Base-by-base conservation (phyloP, 177 flowering plant genomes). In the Vitis hybrid region DNA sequence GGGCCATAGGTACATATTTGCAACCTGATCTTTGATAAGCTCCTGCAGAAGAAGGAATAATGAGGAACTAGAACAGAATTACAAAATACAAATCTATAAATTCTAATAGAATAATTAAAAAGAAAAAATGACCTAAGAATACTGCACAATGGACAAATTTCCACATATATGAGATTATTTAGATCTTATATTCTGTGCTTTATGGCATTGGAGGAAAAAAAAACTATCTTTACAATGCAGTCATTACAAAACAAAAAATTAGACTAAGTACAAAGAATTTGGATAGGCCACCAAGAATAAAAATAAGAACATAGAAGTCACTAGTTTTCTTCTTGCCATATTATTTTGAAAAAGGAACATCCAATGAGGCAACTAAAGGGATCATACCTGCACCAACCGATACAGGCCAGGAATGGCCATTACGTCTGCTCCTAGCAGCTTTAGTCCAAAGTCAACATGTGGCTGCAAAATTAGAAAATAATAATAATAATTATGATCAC, bases 1-100 rank as follows among this genome's bases (percentile, higher is more conserved):
- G 49, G 99, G 99, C 99, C 99, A 94, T 17, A 95, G 79, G 76
- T 89, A 94, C 98, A 95, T 88, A 66, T 88, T 89, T 67, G 95
- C 97, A 79, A 95, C 98, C 78, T 95, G 97, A 69, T 92, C 91
- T 71, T 93, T 95, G 73, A 94, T 94, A 65, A 83, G 71, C 67
- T 89, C 99, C 99, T 95, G 90, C 44, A 80, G 38, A 10, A 44
- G 66, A 55, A 20, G 60, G 54, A 18, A 22, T 5, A 11, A 1
- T 53, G 22, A 65, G 38, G 15, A 28, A 59, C 11, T 9, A 56
- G n/a, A 51, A n/a, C 33, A 47, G 17, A 20, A 13, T 8, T 55
- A 14, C 11, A 17, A 14, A 58, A 44, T n/a, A 59, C 28, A 17
- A 22, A 22, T 59, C 20, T 59, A 4, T 38, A 38, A 38, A 5